These are phyloP conservation scores for Phytophthora podocarpi DNA, from an alignment of 352 stramenopile genomes.

Conservation along the genomic window DNA sequence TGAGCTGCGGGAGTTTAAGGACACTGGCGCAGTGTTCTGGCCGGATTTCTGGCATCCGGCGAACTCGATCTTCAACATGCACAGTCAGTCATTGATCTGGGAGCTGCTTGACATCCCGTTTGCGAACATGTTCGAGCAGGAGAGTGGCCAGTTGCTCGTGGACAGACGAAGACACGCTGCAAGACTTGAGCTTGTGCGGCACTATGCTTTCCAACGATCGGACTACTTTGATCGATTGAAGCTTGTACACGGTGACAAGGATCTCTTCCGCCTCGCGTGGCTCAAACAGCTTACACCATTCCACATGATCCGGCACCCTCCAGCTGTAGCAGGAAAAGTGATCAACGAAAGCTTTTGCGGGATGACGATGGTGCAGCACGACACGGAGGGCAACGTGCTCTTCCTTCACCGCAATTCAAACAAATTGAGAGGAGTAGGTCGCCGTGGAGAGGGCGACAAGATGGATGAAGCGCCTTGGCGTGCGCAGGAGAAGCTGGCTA, in stretches of 20 bases:
- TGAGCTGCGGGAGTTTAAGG: slow-evolving; percentile 34
- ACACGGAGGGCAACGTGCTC: slow-evolving; percentile 34
- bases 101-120: slow-evolving; percentile 50
- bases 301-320: slow-evolving; percentile 41
- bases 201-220: slow-evolving; percentile 43
- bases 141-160: slow-evolving; percentile 60
- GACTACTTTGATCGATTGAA: slow-evolving; percentile 34
- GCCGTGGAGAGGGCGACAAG: background rate
- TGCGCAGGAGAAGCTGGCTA: slow-evolving; percentile 14
- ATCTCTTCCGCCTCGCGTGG: slow-evolving; percentile 65
- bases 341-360: slow-evolving; percentile 39
- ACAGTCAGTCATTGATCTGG: slow-evolving; percentile 51
- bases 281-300: slow-evolving; percentile 49
- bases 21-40: slow-evolving; percentile 60
- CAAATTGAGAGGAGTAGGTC: slow-evolving; percentile 31
- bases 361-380: slow-evolving; percentile 48
- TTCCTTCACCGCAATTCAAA: slow-evolving; percentile 59
- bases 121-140: slow-evolving; percentile 47
- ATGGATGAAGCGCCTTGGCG: slow-evolving; percentile 17
- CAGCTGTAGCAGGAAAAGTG: slow-evolving; percentile 41
- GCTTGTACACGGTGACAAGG: slow-evolving; percentile 39
- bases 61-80: slow-evolving; percentile 55
- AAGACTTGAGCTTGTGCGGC: slow-evolving; percentile 23
- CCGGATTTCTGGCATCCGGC: slow-evolving; percentile 62
- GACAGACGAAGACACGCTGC: slow-evolving; percentile 35